These are phyloP conservation scores for Fusarium coffeatum DNA, from an alignment of 2,329 filamentous ascomycete genomes.

Conservation along the genomic window DNA sequence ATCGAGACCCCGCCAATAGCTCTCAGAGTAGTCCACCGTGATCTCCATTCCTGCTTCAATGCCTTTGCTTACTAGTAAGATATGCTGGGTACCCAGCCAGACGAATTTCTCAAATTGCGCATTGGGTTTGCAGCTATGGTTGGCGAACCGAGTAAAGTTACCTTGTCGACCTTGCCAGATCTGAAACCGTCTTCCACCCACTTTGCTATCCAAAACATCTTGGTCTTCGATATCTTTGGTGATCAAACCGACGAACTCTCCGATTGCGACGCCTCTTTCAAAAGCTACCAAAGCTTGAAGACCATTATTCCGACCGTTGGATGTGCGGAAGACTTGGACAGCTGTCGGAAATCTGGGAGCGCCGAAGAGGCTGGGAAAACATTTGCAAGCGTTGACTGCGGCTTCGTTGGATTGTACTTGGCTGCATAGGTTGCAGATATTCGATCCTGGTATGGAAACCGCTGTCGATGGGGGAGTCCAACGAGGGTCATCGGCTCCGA, in stretches of 20 bases:
- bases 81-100: neutral
- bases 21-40: neutral
- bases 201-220: neutral
- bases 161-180: neutral
- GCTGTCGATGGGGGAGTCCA: neutral
- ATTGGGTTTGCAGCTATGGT: conserved; percentile 2
- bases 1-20: neutral
- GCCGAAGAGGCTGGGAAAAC: neutral
- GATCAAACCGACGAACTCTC: neutral
- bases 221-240: neutral
- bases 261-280: neutral
- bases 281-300: neutral
- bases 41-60: conserved; percentile 1
- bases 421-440: neutral
- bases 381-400: neutral
- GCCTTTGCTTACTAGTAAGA: conserved; percentile 1
- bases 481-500: neutral
- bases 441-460: neutral
- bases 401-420: neutral
- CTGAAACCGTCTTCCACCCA: neutral
- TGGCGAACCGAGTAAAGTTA: neutral
- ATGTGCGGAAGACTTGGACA: neutral
- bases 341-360: neutral
- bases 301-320: conserved; percentile 1
- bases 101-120: conserved; percentile 2